Evolutionary conservation across 2,329 filamentous ascomycete genomes (phyloP), one percentile per base, ranked within the genome.

Genomic region (Neodidymelliopsis sp.): DNA sequence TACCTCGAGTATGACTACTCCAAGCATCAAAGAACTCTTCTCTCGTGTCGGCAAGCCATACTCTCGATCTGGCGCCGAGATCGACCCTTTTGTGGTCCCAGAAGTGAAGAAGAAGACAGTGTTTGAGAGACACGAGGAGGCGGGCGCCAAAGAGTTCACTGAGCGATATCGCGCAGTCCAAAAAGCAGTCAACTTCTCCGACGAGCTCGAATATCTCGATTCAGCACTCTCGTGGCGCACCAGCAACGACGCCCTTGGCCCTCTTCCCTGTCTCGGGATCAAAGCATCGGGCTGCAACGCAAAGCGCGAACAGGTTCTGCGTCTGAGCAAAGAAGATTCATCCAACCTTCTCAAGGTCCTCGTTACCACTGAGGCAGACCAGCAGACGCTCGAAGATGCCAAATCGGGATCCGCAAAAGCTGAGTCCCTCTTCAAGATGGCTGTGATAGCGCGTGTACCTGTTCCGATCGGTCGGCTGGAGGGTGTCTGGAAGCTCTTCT

Each of bases 401-500:
- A 37, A 20, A 4, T 3, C 24, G 3, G 44, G 52, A 36, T 25
- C 31, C 8, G 3, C 25, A 4, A 23, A 40, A 1, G 65, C 61
- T 1, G 56, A 63, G 15, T 39, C 48, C 1, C 47, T 70, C 15
- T 53, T 71, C 12, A 31, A 39, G 3, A 44, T 56, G 19, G 50
- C 59, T 4, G 41, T 66, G n/a, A 10, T 30, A 2, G 57, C 65
- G 0, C 53, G 54, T 2, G 20, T 69, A 4, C 67, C 67, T 16
- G 49, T 71, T 0, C 62, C 69, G 2, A 38, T 65, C 3, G 67
- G 66, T 4, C 15, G 8, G 1, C 8, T 71, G 2, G 49, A 59
- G 12, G 69, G 69, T 10, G 23, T 23, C 0, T 71, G 62, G 55
- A 63, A 44, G 3, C 53, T 71, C 11, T 69, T 58, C 51, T 70